A percentile compares a stretch with the other conserved stretches of the same genome.
phyloP scores from a whole-genome alignment of 345 rosid species.

The Conringia planisiliqua region DNA sequence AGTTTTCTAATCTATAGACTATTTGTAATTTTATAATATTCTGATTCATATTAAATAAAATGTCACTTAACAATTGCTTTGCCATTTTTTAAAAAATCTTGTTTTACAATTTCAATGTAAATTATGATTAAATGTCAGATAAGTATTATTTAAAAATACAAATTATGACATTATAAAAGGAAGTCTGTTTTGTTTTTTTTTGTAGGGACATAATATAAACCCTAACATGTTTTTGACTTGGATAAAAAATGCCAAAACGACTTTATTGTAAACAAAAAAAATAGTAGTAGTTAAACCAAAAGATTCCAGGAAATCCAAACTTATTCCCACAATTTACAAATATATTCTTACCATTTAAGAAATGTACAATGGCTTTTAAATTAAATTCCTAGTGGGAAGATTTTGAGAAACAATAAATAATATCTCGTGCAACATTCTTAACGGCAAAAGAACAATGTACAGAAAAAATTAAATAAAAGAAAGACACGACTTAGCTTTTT shows the following conservation, averaged over 20 bases:
- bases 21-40: neutral
- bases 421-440: constrained; percentile 6
- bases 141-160: neutral
- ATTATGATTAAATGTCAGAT: neutral
- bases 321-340: neutral
- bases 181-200: too few species aligned
- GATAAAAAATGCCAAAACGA: neutral
- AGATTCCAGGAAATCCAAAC: neutral
- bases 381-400: neutral
- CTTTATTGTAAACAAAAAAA: neutral
- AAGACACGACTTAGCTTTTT: constrained; percentile 39
- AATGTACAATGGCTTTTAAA: too few species aligned
- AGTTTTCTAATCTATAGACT: neutral
- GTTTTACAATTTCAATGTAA: neutral
- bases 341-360: too few species aligned
- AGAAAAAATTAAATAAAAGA: constrained; percentile 8
- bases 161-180: too few species aligned
- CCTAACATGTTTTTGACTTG: neutral
- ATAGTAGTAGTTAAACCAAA: neutral
- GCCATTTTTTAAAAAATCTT: neutral
- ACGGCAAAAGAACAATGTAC: constrained; percentile 4
- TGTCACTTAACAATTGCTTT: neutral
- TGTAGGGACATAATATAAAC: neutral
- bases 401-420: neutral
- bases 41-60: neutral